Evolutionary conservation across 768 basidiomycete genomes (phyloP).

Genomic region (Lactarius akahatsu): DNA sequence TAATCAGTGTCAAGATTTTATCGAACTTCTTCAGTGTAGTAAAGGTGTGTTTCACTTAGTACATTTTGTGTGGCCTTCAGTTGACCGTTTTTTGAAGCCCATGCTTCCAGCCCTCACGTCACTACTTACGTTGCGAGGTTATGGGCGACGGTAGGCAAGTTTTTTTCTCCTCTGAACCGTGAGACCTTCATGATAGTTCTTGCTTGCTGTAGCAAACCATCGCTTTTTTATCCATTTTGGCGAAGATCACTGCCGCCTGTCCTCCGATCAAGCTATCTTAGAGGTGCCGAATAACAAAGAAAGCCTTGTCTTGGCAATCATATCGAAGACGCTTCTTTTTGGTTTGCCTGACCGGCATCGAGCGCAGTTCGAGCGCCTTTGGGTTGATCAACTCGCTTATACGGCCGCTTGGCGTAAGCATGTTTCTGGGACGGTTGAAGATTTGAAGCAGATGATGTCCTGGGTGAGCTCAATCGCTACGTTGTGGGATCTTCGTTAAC

Average conservation of each 20-base stretch:
- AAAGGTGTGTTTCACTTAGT: neutral
- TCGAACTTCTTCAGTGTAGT: neutral
- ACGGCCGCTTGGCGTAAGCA: neutral
- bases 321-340: neutral
- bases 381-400: constrained; percentile 1
- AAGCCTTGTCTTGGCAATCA: neutral
- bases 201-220: neutral
- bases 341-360: neutral
- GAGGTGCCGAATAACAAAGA: neutral
- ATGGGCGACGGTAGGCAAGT: neutral
- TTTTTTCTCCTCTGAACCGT: neutral
- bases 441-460: neutral
- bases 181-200: neutral
- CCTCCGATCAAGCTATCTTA: neutral
- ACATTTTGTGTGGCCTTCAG: neutral
- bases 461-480: neutral
- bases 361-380: neutral
- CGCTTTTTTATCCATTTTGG: constrained; percentile 1
- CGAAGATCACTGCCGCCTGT: constrained; percentile 7
- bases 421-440: neutral
- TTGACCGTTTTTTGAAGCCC: neutral
- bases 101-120: neutral
- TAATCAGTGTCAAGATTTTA: neutral
- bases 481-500: neutral
- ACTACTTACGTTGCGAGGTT: constrained; percentile 1